These are phyloP conservation scores for Aeschynomene evenia DNA, from an alignment of 306 rosid genomes.

Conservation along the genomic window DNA sequence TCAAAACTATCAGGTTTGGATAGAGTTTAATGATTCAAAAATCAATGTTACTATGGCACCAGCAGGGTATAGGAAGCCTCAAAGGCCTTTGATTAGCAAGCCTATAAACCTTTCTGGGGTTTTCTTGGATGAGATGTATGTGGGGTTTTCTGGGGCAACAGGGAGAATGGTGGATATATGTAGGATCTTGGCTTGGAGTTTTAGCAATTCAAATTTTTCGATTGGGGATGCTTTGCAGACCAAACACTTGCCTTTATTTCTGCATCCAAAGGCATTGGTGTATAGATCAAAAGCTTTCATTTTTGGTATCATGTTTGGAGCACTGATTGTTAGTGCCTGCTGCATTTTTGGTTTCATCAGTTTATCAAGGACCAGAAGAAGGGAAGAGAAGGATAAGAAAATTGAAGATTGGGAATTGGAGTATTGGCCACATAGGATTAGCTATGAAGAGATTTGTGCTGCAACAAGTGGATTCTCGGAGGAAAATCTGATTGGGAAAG, in stretches of 20 bases:
- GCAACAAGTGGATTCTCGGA: conserved; percentile 66
- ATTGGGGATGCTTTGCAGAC: conserved; percentile 62
- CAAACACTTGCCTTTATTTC: conserved; percentile 52
- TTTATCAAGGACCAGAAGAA: conserved; percentile 30
- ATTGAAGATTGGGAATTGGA: conserved; percentile 56
- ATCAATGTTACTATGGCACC: conserved; percentile 57
- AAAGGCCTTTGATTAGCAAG: conserved; percentile 54
- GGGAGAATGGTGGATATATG: conserved; percentile 57
- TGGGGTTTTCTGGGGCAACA: conserved; percentile 60
- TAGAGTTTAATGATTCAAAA: conserved; percentile 44
- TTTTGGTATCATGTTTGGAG: conserved; percentile 36
- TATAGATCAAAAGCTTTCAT: conserved; percentile 43
- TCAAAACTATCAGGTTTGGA: conserved; percentile 64
- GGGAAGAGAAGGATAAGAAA: conserved; percentile 28
- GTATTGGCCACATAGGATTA: conserved; percentile 73
- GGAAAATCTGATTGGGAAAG: conserved; percentile 59
- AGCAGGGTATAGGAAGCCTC: conserved; percentile 53
- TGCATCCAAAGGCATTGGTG: conserved; percentile 28
- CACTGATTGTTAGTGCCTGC: conserved; percentile 31
- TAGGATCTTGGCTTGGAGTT: conserved; percentile 70
- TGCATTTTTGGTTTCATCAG: conserved; percentile 23
- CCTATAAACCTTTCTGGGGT: conserved; percentile 49
- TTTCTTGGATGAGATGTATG: conserved; percentile 53
- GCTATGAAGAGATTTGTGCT: conserved; percentile 47
- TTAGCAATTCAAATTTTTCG: conserved; percentile 61